Conservation (phyloP, 1,284 basidiomycete species). For the Fomitopsis palustris region DNA sequence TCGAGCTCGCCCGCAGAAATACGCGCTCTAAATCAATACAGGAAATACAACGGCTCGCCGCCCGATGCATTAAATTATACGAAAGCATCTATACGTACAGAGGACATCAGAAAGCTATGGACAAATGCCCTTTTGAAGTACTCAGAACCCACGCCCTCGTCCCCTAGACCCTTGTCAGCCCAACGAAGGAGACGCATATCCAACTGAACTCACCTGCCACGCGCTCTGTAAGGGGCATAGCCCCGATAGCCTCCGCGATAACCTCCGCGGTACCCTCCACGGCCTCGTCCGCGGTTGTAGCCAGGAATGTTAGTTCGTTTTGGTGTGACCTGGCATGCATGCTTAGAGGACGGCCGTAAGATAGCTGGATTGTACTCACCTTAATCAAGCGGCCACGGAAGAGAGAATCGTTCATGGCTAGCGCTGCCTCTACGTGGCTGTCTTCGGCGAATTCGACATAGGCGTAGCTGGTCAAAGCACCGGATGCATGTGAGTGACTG, state of each 20-base stretch:
- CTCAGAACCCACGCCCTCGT: constrained; percentile 65
- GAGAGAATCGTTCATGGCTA: constrained; percentile 94
- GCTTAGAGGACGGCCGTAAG: neutral
- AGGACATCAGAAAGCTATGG: constrained; percentile 2
- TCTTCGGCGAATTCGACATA: constrained; percentile 99
- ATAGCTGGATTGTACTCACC: constrained; percentile 38
- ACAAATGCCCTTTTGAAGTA: constrained; percentile 21
- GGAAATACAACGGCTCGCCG: constrained; percentile 15
- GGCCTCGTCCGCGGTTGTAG: constrained; percentile 76
- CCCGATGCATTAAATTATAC: constrained; percentile 20
- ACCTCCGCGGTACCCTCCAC: constrained; percentile 58
- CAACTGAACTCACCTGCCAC: constrained; percentile 65
- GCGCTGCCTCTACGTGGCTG: constrained; percentile 88
- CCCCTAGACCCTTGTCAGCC: constrained; percentile 41
- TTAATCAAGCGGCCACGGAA: constrained; percentile 94
- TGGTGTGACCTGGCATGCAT: constrained; percentile 66
- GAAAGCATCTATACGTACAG: constrained; percentile 20
- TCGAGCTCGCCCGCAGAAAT: no score
- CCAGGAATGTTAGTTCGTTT: constrained; percentile 94
- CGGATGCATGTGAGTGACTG: neutral
- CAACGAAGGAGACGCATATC: neutral
- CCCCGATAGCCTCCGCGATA: constrained; percentile 68
- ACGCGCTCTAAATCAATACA: neutral
- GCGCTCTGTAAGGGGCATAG: constrained; percentile 76
- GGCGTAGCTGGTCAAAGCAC: constrained; percentile 66